A percentile compares a stretch with the other conserved stretches of the same genome.
Evolutionary conservation across 352 stramenopile species (phyloP).

Genomic region (Phytopythium litorale): DNA sequence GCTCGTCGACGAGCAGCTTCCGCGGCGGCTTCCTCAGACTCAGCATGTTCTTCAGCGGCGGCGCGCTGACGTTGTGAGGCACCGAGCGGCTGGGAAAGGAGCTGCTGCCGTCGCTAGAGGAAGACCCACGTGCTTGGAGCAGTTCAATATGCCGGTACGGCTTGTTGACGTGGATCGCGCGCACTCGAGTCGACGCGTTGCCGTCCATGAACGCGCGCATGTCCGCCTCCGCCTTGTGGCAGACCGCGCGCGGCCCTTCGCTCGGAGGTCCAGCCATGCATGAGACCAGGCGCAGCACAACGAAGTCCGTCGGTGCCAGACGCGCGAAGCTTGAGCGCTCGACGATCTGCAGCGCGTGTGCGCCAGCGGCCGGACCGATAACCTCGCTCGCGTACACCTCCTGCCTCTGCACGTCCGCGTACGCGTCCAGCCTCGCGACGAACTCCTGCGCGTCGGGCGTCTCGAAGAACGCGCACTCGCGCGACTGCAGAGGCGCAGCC

Average conservation of each 20-base stretch:
- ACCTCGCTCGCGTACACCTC: slow-evolving; percentile 25
- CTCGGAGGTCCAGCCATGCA: slow-evolving; percentile 12
- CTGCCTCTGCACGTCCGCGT: slow-evolving; percentile 24
- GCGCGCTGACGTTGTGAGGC: slow-evolving; percentile 4
- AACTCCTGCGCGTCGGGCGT: slow-evolving; percentile 27
- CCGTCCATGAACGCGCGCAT: slow-evolving; percentile 12
- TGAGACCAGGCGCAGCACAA: slow-evolving; percentile 43
- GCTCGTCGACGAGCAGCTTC: slow-evolving; percentile 47
- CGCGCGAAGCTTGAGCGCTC: slow-evolving; percentile 21
- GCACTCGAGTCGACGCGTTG: slow-evolving; percentile 19
- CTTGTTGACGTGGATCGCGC: slow-evolving; percentile 44
- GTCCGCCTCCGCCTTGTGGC: slow-evolving; percentile 19
- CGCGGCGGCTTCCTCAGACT: slow-evolving; percentile 12
- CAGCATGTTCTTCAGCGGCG: slow-evolving; percentile 7
- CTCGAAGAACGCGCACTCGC: slow-evolving; percentile 32
- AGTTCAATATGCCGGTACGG: slow-evolving; percentile 36
- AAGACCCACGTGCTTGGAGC: slow-evolving; percentile 6
- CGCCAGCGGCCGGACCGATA: slow-evolving; percentile 11
- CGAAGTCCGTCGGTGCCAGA: slow-evolving; percentile 57
- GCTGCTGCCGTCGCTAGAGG: background rate
- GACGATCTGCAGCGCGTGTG: slow-evolving; percentile 23
- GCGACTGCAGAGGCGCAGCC: slow-evolving; percentile 2
- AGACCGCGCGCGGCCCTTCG: slow-evolving; percentile 1
- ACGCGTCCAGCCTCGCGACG: slow-evolving; percentile 30
- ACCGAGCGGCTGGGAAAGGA: background rate